Percentiles rank a stretch among this genome's conserved stretches.
These are phyloP conservation scores for Aspergillus sojae DNA, from an alignment of 2,329 filamentous ascomycete species.

Conservation along the genomic window DNA sequence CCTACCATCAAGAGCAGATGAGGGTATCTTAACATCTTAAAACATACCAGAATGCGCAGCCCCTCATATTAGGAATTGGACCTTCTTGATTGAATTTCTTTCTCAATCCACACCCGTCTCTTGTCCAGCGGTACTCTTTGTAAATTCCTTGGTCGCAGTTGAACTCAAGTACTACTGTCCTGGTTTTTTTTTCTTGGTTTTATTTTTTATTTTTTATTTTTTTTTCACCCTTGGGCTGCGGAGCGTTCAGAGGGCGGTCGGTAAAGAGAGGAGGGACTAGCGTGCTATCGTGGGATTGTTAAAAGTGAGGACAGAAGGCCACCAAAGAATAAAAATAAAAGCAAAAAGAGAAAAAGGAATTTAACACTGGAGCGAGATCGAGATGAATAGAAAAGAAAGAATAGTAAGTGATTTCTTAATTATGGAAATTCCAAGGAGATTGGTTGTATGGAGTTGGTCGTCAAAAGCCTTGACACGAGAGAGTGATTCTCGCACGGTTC, in stretches of 20 bases:
- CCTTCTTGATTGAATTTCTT: constrained; percentile 10
- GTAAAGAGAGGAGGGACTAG: constrained; percentile 15
- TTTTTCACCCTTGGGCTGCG: not conserved
- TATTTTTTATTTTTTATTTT: constrained; percentile 5
- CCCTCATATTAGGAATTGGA: constrained; percentile 25
- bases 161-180: constrained; percentile 2
- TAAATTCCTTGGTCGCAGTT: constrained; percentile 3
- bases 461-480: constrained; percentile 14
- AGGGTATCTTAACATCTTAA: constrained; percentile 15
- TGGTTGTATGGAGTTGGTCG: constrained; percentile 8
- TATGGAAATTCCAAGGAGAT: constrained; percentile 11
- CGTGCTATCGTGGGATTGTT: not conserved
- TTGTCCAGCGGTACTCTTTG: not conserved
- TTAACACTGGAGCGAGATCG: not conserved
- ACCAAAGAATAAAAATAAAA: constrained; percentile 9
- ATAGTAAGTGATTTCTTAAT: not conserved
- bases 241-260: constrained; percentile 19
- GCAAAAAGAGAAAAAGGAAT: not conserved
- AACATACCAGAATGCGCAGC: constrained; percentile 25
- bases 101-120: constrained; percentile 6
- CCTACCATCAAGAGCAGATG: not conserved
- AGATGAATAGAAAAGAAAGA: constrained; percentile 1
- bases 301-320: constrained; percentile 9
- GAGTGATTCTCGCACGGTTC: constrained; percentile 22
- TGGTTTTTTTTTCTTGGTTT: not conserved